Evolutionary conservation across 1,284 basidiomycete species (phyloP), one percentile per base, ranked within the genome.

Genomic region (Tilletia setariae): DNA sequence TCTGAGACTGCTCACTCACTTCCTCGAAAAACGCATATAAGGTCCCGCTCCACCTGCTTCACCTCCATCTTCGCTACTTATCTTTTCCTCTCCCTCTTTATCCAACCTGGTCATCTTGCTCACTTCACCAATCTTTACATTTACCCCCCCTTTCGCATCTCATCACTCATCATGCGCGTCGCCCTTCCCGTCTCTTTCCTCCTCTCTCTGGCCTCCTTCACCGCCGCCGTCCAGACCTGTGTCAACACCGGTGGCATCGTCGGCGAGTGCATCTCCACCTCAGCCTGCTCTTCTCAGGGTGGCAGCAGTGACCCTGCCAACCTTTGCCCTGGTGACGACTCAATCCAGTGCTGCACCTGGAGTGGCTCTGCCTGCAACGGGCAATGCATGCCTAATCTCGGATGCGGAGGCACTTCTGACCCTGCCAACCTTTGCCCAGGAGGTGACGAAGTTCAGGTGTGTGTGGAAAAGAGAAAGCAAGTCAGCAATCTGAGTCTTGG

Each of bases 291-390:
- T 9, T 15, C 8, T 13, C 15, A 23, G 13, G 53, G 53, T 28
- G 53, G 53, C 6, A 28, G 23, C 53, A 56, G 53, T 13, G n/a
- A 23, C 21, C 9, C n/a, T 15, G 53, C 53, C 3, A 19, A 30
- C 4, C 28, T 28, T 30, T 59, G 53, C 23, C 53, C 53, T 2
- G 53, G 53, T 2, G 21, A 23, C 8, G 53, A 23, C 53, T 28
- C 23, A 21, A 59, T 25, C 25, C 53, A 59, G 28, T 59, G 53
- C 53, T 59, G 53, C 53, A 59, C 53, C 25, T 59, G 28, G 23
- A n/a, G n/a, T n/a, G n/a, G n/a, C n/a, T 30, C 53, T 30, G 32
- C 16, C 53, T 59, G 53, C 53, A 59, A 30, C 23, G 53, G 53
- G 4, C 19, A 13, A 21, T 59, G 53, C 25, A 15, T 16, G 21